phyloP scores from a whole-genome alignment of 2,329 filamentous ascomycete species.

The Talaromyces sp. region DNA sequence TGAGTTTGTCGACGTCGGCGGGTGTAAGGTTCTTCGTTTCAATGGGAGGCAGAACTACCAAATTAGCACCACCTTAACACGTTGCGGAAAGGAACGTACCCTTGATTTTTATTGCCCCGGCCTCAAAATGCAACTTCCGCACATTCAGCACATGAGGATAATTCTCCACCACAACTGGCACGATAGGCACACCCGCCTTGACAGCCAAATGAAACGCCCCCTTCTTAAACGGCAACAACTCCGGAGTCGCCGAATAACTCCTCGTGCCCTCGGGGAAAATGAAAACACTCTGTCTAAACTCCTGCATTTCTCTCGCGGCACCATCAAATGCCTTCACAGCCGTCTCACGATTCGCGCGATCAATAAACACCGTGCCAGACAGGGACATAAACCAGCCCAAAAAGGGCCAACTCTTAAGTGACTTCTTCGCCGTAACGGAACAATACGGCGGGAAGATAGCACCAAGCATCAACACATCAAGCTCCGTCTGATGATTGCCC shows the following conservation, averaged over 20 bases:
- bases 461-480: slow-evolving; percentile 90
- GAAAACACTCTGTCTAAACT: slow-evolving; percentile 59
- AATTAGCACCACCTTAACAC: slow-evolving; percentile 14
- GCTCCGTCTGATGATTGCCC: slow-evolving; percentile 92
- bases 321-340: slow-evolving; percentile 81
- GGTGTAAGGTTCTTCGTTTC: slow-evolving; percentile 68
- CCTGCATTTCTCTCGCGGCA: slow-evolving; percentile 75
- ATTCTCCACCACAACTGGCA: slow-evolving; percentile 78
- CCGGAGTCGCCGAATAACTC: slow-evolving; percentile 78
- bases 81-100: slow-evolving; percentile 47
- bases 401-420: slow-evolving; percentile 73
- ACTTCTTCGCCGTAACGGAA: slow-evolving; percentile 88
- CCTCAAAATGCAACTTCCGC: slow-evolving; percentile 62
- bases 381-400: slow-evolving; percentile 93
- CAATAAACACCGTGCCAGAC: slow-evolving; percentile 90
- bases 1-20: slow-evolving; percentile 73
- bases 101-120: slow-evolving; percentile 71
- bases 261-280: slow-evolving; percentile 77
- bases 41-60: slow-evolving; percentile 72
- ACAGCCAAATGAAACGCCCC: slow-evolving; percentile 95
- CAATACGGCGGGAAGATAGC: slow-evolving; percentile 86
- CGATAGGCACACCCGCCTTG: slow-evolving; percentile 87
- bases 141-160: slow-evolving; percentile 70
- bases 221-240: slow-evolving; percentile 95
- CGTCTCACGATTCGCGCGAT: slow-evolving; percentile 77